phyloP scores from a whole-genome alignment of 1,284 basidiomycete species.

The Pterula multifida region DNA sequence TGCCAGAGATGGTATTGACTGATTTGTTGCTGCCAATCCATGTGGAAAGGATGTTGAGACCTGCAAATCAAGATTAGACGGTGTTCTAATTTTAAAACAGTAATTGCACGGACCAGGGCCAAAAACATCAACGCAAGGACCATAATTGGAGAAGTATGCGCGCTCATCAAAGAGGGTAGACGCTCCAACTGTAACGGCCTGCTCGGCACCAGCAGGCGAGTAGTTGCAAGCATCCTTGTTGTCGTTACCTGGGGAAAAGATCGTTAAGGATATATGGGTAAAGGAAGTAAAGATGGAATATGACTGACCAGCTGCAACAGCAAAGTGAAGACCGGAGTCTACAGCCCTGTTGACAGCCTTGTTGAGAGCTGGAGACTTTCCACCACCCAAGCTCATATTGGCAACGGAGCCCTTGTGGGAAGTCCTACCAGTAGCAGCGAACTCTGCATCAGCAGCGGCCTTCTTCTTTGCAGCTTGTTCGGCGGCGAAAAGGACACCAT shows the following conservation, averaged over 20 bases:
- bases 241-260: constrained; percentile 36
- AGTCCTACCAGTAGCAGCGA: constrained; percentile 52
- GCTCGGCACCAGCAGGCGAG: constrained; percentile 67
- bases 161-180: constrained; percentile 72
- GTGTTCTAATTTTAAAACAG: constrained; percentile 1
- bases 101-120: constrained; percentile 45
- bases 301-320: constrained; percentile 81
- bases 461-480: constrained; percentile 47
- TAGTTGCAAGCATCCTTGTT: constrained; percentile 70
- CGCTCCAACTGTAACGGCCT: constrained; percentile 81
- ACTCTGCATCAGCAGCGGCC: constrained; percentile 48
- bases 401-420: constrained; percentile 91
- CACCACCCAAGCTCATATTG: constrained; percentile 97
- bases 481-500: constrained; percentile 80
- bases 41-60: constrained; percentile 72
- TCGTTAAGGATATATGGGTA: constrained; percentile 5
- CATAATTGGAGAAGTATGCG: constrained; percentile 83
- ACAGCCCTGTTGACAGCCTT: constrained; percentile 82
- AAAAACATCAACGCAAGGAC: constrained; percentile 74
- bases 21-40: constrained; percentile 49
- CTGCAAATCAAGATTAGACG: constrained; percentile 15
- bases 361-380: constrained; percentile 85
- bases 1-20: constrained; percentile 62
- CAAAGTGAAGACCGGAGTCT: constrained; percentile 80
- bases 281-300: not conserved